Conservation (phyloP, 495 filamentous ascomycete genomes). For the Neurospora sp. region DNA sequence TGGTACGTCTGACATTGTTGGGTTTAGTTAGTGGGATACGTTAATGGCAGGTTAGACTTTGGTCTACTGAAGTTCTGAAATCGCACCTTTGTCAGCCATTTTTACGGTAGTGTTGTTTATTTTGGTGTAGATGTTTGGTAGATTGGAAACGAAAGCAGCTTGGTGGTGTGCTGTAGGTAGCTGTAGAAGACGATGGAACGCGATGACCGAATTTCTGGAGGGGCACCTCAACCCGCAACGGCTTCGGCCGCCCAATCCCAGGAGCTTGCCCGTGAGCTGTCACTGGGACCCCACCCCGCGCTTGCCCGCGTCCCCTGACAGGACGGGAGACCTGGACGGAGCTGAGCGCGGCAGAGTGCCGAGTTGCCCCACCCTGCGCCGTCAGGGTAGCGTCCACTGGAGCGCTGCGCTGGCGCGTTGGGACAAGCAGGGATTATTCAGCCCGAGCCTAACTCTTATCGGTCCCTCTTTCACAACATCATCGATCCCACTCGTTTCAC, state of each 20-base stretch:
- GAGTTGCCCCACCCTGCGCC: not conserved
- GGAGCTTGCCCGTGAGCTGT: not conserved
- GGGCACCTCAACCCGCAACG: not conserved
- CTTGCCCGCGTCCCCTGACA: not conserved
- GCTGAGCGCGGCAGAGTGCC: not conserved
- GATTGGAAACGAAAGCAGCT: not conserved
- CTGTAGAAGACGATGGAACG: conserved; percentile 18
- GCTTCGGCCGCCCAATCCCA: not conserved
- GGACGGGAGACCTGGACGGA: no score
- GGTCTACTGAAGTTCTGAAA: not conserved
- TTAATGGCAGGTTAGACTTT: not conserved
- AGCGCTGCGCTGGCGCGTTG: not conserved
- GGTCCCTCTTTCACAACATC: not conserved
- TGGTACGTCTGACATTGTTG: conserved; percentile 7
- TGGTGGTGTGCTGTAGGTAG: conserved; percentile 1
- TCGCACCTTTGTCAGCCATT: conserved; percentile 22
- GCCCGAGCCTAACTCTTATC: not conserved
- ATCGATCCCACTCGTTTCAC: not conserved
- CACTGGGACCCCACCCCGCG: not conserved
- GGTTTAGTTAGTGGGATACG: conserved; percentile 13
- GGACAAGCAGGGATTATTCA: not conserved
- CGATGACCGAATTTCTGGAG: not conserved
- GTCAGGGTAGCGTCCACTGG: not conserved
- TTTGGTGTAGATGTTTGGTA: not conserved
- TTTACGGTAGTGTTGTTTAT: not conserved